A percentile compares a stretch with the other conserved stretches of the same genome.
These are phyloP conservation scores for Penicillium sp. DNA, from an alignment of 2,329 filamentous ascomycete species.

Conservation along the genomic window DNA sequence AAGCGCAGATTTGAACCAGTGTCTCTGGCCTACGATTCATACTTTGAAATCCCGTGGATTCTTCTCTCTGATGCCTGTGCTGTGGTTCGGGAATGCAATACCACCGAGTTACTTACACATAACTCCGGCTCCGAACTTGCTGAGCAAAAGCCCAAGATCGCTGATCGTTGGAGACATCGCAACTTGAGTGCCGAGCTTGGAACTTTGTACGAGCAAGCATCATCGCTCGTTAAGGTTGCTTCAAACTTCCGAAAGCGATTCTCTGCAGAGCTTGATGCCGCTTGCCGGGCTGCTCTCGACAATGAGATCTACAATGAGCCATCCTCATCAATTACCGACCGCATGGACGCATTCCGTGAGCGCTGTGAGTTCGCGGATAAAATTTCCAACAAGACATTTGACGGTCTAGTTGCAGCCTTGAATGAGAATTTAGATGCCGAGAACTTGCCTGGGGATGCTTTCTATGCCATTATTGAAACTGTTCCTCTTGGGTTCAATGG, in stretches of 20 bases:
- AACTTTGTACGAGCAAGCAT: constrained; percentile 54
- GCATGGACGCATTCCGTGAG: constrained; percentile 76
- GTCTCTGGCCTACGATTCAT: constrained; percentile 70
- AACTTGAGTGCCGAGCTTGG: constrained; percentile 50
- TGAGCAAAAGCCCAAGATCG: constrained; percentile 39
- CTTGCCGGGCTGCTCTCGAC: constrained; percentile 66
- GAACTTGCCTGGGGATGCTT: constrained; percentile 50
- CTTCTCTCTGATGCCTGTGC: constrained; percentile 79
- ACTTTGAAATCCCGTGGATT: constrained; percentile 74
- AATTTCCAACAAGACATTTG: constrained; percentile 78
- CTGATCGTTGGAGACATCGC: constrained; percentile 45
- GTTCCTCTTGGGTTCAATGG: constrained; percentile 45
- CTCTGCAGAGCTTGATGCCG: constrained; percentile 66
- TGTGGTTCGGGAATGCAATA: constrained; percentile 75
- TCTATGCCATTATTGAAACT: constrained; percentile 52
- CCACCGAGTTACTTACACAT: constrained; percentile 71
- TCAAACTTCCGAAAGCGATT: constrained; percentile 69
- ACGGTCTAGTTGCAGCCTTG: constrained; percentile 66
- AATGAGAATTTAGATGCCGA: constrained; percentile 61
- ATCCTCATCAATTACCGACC: constrained; percentile 66
- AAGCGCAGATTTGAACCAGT: constrained; percentile 80
- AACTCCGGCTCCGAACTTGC: constrained; percentile 55
- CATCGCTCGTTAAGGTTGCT: constrained; percentile 68
- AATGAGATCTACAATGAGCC: constrained; percentile 74
- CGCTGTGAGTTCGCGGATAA: constrained; percentile 74